A percentile compares a stretch with the other conserved stretches of the same genome.
Conservation (phyloP, 306 rosid species). For the Acacia acuminata region DNA sequence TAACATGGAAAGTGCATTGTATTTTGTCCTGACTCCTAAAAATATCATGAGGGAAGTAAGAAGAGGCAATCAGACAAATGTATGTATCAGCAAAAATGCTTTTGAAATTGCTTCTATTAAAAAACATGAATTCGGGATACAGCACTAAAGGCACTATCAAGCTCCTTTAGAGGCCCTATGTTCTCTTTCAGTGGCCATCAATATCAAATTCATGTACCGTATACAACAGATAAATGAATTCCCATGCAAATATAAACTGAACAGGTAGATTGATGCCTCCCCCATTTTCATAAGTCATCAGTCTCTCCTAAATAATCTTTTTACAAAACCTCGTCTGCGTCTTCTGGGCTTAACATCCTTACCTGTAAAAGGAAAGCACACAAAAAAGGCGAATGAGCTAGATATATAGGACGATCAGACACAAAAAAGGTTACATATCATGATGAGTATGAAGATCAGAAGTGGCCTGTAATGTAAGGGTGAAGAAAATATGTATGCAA, state of each 20-base stretch:
- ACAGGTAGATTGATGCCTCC: conserved; percentile 17
- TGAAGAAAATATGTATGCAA: not conserved
- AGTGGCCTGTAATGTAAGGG: conserved; percentile 7
- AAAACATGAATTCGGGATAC: not conserved
- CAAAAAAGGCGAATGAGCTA: conserved; percentile 18
- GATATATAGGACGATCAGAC: not conserved
- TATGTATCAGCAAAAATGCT: not conserved
- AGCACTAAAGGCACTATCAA: not conserved
- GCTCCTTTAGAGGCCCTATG: not conserved
- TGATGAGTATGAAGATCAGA: conserved; percentile 6
- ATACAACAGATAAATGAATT: conserved; percentile 9
- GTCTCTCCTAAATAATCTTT: conserved; percentile 36
- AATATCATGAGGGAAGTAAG: not conserved
- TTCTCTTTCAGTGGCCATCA: conserved; percentile 26
- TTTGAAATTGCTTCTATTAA: not conserved
- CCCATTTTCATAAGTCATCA: not conserved
- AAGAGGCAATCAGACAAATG: not conserved
- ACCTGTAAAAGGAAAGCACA: conserved; percentile 21
- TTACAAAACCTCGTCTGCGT: conserved; percentile 26
- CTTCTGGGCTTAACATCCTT: conserved; percentile 31
- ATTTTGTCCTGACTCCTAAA: not conserved
- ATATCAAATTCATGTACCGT: conserved; percentile 21
- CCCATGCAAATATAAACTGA: conserved; percentile 8
- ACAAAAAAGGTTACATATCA: not conserved
- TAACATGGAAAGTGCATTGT: not conserved